Evolutionary conservation across 768 basidiomycete species (phyloP), one percentile per base, ranked within the genome.

Genomic region (Mycena pura): DNA sequence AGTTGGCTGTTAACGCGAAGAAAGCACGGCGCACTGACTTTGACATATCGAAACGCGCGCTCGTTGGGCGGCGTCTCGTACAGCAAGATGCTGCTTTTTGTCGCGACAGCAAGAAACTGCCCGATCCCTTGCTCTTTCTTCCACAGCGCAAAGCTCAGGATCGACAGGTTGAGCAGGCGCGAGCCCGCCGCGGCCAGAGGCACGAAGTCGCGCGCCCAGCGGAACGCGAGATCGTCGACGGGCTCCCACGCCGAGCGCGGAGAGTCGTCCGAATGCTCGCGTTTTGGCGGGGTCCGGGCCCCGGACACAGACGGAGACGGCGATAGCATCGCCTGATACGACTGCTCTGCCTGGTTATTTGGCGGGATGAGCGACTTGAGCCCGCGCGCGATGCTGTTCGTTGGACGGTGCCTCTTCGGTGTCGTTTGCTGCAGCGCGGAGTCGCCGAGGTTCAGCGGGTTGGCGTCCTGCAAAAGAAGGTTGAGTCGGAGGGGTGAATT

Each of bases 121-220:
- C 85, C 75, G 70, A 77, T 66, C 48, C 80, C 73, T 55, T 76
- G 70, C 48, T 87, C 86, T 29, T 90, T 85, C 32, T 78, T 79
- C 87, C 87, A 92, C 3, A 92, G 74, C 9, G 89, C 85, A 70
- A 89, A 95, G 5, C 83, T 86, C 22, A 85, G 67, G 14, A 92
- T 86, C 3, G 85, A 83, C 2, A 80, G 67, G 57, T 81, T 84
- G 25, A 80, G 75, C 41, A 93, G 74, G 43, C 91, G 81, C 24
- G 91, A 90, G 3, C 89, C 85, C 24, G 82, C 73, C 2, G 83
- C 74, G 5, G 91, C 91, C n/a, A 95, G 82, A 0, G 91, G 87
- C 2, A 92, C 90, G 69, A 84, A 94, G 72, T 95, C 93, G 0
- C 89, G 89, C n/a, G 92, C 91, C 93, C 93, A 95, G 29, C 90